Conservation (phyloP, 176 grass and related monocot species). For the Hordeum marinum region DNA sequence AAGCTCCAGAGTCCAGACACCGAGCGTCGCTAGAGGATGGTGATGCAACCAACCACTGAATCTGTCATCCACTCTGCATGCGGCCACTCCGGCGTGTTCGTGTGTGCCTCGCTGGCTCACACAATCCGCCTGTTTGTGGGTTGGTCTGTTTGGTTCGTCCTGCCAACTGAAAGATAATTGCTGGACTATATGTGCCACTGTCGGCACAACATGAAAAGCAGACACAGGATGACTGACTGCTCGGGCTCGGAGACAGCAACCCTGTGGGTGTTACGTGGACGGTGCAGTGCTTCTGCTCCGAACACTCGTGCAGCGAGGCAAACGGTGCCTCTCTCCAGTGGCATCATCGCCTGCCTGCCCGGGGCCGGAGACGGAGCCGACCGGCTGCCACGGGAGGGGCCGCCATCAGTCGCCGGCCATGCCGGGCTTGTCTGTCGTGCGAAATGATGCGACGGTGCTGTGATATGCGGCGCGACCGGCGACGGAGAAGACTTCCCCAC, state of each 20-base stretch:
- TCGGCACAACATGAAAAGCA: background rate
- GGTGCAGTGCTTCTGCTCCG: background rate
- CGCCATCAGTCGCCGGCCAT: background rate
- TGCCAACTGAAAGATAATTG: background rate
- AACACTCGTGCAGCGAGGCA: too few species aligned
- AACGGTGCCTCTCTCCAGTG: background rate
- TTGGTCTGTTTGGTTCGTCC: background rate
- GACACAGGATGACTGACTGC: background rate
- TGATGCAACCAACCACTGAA: conserved; percentile 5
- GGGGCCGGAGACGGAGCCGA: background rate
- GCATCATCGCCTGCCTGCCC: background rate
- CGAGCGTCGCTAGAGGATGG: background rate
- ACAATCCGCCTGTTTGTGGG: background rate
- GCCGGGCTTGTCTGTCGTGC: background rate
- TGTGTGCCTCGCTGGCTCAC: background rate
- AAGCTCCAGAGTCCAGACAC: background rate
- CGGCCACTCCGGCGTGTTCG: background rate
- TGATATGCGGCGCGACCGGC: background rate
- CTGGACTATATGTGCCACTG: conserved; percentile 1
- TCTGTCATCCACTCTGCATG: background rate
- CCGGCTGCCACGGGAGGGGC: background rate
- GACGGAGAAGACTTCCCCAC: background rate
- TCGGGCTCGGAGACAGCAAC: background rate
- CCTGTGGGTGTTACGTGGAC: background rate
- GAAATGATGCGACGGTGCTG: background rate